A percentile compares a stretch with the other conserved stretches of the same genome.
These are phyloP conservation scores for Arthrobotrys megalospora DNA, from an alignment of 2,329 filamentous ascomycete genomes.

Conservation along the genomic window DNA sequence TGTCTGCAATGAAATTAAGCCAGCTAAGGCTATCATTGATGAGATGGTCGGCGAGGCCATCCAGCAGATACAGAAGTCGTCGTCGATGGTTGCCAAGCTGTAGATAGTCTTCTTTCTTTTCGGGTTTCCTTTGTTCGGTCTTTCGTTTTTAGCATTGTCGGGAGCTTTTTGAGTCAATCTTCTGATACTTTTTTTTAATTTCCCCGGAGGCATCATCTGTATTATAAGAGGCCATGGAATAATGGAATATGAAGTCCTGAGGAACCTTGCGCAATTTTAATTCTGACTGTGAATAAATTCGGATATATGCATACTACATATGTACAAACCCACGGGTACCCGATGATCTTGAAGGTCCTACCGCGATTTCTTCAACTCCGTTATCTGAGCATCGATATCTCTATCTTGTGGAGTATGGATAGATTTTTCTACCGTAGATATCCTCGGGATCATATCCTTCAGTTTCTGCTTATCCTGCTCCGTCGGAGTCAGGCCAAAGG, in stretches of 20 bases:
- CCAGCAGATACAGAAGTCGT: constrained; percentile 71
- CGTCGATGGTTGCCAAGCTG: constrained; percentile 58
- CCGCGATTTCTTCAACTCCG: constrained; percentile 35
- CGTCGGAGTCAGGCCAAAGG: constrained; percentile 79
- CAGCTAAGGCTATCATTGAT: constrained; percentile 91
- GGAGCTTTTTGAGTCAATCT: constrained; percentile 53
- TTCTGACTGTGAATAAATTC: background rate
- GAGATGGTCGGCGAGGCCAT: constrained; percentile 91
- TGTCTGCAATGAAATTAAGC: constrained; percentile 92
- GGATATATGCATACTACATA: background rate
- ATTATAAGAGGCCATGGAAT: constrained; percentile 55
- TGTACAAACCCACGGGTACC: constrained; percentile 5
- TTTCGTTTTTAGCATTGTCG: constrained; percentile 51
- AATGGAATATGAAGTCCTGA: constrained; percentile 49
- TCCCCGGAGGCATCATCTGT: constrained; percentile 48
- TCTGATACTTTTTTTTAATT: constrained; percentile 25
- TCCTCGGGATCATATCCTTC: constrained; percentile 74
- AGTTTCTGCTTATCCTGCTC: constrained; percentile 81
- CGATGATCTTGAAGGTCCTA: background rate
- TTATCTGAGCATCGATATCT: constrained; percentile 39
- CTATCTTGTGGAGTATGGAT: constrained; percentile 23
- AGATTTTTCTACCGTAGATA: constrained; percentile 74
- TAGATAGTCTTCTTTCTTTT: constrained; percentile 37
- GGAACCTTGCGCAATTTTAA: constrained; percentile 18
- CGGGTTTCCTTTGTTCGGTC: constrained; percentile 26